Evolutionary conservation across 1,284 basidiomycete species (phyloP).

Genomic region (Rhodotorula sp.): DNA sequence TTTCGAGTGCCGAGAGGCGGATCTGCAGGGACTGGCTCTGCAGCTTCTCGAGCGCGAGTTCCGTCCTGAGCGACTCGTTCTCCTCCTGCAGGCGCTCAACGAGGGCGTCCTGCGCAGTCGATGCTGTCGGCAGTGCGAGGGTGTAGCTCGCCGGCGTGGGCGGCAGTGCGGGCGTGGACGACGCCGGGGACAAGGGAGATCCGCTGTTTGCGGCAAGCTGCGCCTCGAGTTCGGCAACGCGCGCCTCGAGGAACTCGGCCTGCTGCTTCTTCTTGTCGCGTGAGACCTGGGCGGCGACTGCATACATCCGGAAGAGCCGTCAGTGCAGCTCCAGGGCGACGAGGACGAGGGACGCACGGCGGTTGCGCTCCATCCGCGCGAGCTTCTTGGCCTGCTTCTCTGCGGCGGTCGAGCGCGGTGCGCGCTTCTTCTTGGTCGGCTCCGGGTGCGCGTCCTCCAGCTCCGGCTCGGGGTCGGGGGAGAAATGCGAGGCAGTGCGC

Average conservation of each 20-base stretch:
- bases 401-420: conserved; percentile 2
- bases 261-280: conserved; percentile 18
- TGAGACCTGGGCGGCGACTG: conserved; percentile 20
- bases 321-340: background rate
- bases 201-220: background rate
- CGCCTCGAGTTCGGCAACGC: conserved; percentile 33
- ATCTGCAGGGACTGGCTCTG: conserved; percentile 34
- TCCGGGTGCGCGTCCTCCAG: background rate
- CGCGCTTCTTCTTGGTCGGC: background rate
- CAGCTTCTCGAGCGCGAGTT: conserved; percentile 32
- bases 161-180: background rate
- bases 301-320: background rate
- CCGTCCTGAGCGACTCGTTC: conserved; percentile 32
- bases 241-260: conserved; percentile 18
- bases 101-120: background rate
- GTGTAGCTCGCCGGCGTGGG: background rate
- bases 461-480: background rate
- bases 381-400: conserved; percentile 1
- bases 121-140: background rate
- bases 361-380: conserved; percentile 20
- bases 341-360: conserved; percentile 14
- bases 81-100: conserved; percentile 24
- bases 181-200: background rate
- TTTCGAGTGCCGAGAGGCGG: conserved; percentile 33
- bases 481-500: background rate